Evolutionary conservation across 768 basidiomycete genomes (phyloP).

Genomic region (Lactarius pseudohatsudake): DNA sequence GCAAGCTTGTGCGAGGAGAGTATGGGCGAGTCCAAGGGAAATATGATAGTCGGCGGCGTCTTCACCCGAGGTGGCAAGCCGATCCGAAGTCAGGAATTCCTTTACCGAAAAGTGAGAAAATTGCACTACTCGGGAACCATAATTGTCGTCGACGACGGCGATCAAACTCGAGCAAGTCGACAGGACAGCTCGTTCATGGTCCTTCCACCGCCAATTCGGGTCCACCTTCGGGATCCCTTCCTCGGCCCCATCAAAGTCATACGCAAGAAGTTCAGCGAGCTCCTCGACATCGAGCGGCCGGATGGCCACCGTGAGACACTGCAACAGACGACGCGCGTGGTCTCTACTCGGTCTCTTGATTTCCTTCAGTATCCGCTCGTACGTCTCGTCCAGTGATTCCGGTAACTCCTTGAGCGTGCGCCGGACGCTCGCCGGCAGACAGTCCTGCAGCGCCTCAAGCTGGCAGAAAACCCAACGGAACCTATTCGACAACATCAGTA

Average conservation of each 20-base stretch:
- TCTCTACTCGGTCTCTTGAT: neutral
- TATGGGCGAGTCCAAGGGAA: neutral
- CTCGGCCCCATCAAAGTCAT: neutral
- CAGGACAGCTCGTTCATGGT: neutral
- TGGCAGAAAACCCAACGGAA: neutral
- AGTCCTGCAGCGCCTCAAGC: neutral
- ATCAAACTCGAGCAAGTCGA: neutral
- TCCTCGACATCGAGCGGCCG: neutral
- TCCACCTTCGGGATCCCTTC: neutral
- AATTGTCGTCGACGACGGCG: neutral
- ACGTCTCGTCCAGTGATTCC: neutral
- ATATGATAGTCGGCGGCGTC: neutral
- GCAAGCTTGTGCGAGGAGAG: neutral
- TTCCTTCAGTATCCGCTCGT: neutral
- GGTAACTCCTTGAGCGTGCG: neutral
- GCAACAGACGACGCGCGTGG: neutral
- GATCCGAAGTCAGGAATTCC: neutral
- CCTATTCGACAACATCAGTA: neutral
- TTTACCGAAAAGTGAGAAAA: neutral
- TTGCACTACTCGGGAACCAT: neutral
- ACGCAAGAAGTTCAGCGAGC: neutral
- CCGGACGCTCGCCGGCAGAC: neutral
- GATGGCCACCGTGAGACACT: neutral
- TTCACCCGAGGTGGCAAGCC: neutral
- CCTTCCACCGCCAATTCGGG: neutral